phyloP scores from a whole-genome alignment of 352 stramenopile species.

The Phytophthora pinifolia region DNA sequence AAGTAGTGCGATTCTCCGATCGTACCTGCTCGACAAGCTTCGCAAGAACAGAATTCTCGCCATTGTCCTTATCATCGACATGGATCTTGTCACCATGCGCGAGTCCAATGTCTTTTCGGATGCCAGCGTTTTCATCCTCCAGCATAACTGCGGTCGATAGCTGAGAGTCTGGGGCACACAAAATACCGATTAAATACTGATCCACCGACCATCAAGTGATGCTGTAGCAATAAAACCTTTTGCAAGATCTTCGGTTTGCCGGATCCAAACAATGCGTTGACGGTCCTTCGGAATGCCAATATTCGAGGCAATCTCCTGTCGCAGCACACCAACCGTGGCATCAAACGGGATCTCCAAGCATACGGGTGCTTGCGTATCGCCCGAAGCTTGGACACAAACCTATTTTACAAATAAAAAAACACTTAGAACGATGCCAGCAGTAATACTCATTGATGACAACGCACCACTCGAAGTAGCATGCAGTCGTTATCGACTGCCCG shows the following conservation, averaged over 20 bases:
- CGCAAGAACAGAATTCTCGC: conserved; percentile 73
- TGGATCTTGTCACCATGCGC: conserved; percentile 90
- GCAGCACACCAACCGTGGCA: conserved; percentile 66
- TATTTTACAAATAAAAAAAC: conserved; percentile 20
- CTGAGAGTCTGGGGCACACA: conserved; percentile 51
- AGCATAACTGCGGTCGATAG: conserved; percentile 71
- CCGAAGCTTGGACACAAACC: conserved; percentile 84
- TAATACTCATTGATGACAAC: conserved; percentile 8
- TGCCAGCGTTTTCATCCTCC: conserved; percentile 59
- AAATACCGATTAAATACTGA: conserved; percentile 1
- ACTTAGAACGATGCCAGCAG: conserved; percentile 8
- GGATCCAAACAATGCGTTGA: conserved; percentile 91
- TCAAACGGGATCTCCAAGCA: conserved; percentile 85
- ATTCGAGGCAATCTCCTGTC: conserved; percentile 76
- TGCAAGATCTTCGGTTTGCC: conserved; percentile 81
- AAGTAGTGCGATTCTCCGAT: background rate
- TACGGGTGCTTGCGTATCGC: conserved; percentile 72
- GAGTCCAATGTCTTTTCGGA: conserved; percentile 84
- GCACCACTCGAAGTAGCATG: conserved; percentile 84
- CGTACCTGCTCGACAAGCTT: conserved; percentile 81
- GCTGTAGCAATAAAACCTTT: conserved; percentile 51
- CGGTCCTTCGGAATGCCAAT: conserved; percentile 79
- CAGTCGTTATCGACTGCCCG: conserved; percentile 85
- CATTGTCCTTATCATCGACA: conserved; percentile 79
- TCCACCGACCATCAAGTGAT: background rate